Evolutionary conservation across 73 alveolate genomes (phyloP).

Genomic region (Tetrahymena elliotti): DNA sequence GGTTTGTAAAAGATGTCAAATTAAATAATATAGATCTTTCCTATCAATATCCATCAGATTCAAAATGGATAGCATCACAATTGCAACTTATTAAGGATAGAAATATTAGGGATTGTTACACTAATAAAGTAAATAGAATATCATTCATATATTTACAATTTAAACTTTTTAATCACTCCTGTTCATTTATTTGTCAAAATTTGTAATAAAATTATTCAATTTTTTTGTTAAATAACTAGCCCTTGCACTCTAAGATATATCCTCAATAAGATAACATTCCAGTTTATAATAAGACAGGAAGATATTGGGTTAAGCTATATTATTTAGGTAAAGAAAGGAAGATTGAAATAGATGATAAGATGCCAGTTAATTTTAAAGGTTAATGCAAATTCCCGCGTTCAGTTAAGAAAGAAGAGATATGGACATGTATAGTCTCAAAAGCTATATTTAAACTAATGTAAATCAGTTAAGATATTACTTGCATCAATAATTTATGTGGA

Average conservation of each 20-base stretch:
- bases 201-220: too few relatives aligned
- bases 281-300: slow-evolving; percentile 86
- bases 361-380: slow-evolving; percentile 87
- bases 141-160: too few relatives aligned
- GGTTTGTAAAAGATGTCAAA: slow-evolving; percentile 43
- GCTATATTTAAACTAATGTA: slow-evolving; percentile 86
- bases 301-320: slow-evolving; percentile 84
- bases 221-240: neutral
- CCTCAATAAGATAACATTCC: slow-evolving; percentile 98
- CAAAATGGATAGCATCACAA: slow-evolving; percentile 94
- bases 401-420: slow-evolving; percentile 70
- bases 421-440: slow-evolving; percentile 89
- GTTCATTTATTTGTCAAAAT: too few relatives aligned
- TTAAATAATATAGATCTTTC: slow-evolving; percentile 66
- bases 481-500: slow-evolving; percentile 11
- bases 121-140: slow-evolving; percentile 46
- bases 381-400: slow-evolving; percentile 85
- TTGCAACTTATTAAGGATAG: slow-evolving; percentile 89
- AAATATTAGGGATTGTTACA: slow-evolving; percentile 78
- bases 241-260: slow-evolving; percentile 83
- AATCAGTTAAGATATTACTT: slow-evolving; percentile 70
- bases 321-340: slow-evolving; percentile 92
- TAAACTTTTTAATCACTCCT: too few relatives aligned
- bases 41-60: slow-evolving; percentile 65
- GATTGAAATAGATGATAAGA: slow-evolving; percentile 86